Evolutionary conservation across 768 basidiomycete genomes (phyloP), one percentile per base, ranked within the genome.

Genomic region (Pleurotus giganteus): DNA sequence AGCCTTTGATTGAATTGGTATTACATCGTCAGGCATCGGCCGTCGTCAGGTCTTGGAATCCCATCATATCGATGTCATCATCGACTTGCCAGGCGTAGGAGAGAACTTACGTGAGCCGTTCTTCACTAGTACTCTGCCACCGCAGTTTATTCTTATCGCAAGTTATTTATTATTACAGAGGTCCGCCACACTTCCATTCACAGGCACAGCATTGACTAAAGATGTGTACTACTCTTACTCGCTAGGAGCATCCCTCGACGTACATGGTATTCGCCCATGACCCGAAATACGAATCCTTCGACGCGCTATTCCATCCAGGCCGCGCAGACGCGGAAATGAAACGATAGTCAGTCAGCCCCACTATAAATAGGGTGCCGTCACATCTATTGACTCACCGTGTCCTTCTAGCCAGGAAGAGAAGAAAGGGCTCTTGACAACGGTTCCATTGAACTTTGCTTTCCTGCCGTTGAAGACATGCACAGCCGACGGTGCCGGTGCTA

Each of bases 81-180:
- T 53, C 26, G 41, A 53, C 15, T 41, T 53, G 17, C 52, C 52
- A 41, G 52, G 52, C 4, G 52, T 53, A 36, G 52, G 52, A n/a
- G 41, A 53, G 41, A 53, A 53, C 29, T 19, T 41, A 41, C 52
- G 41, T 42, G 41, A 53, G 44, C 5, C 3, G 17, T 5, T 23
- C 12, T 12, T 24, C 41, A n/a, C n/a, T 53, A 21, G 42, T 4
- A 26, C 24, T 28, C 11, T 50, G 11, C 34, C 39, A 15, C 39
- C 8, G 13, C 19, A 12, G 39, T 41, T 7, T 41, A 11, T 7
- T 17, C 19, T 41, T 6, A 32, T 13, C 39, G 12, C 39, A 12
- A 15, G 39, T 7, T 11, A 17, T 41, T n/a, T n/a, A n/a, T n/a
- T n/a, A n/a, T 15, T 15, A 34, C 32, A 45, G 44, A 45, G 44